These are phyloP conservation scores for Tubosaeta brunneosetosa DNA, from an alignment of 768 basidiomycete species.

Conservation along the genomic window DNA sequence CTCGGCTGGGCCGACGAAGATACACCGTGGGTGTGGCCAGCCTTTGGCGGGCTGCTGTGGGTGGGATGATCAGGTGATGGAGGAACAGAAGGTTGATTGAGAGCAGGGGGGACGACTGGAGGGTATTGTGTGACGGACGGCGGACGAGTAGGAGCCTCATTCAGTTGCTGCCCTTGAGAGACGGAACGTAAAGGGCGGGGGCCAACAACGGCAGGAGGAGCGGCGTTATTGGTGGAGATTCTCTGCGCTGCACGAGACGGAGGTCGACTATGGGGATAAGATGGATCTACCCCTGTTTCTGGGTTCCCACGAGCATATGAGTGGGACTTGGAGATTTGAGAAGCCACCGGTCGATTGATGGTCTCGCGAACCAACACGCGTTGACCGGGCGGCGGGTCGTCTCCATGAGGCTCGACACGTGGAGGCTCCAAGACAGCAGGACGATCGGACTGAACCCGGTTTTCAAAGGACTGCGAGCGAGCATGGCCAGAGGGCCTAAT, in stretches of 20 bases:
- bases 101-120: slow-evolving; percentile 2
- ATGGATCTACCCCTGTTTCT: slow-evolving; percentile 19
- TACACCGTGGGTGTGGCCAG: slow-evolving; percentile 5
- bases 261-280: slow-evolving; percentile 22
- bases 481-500: slow-evolving; percentile 18
- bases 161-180: slow-evolving; percentile 24
- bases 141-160: slow-evolving; percentile 24
- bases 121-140: slow-evolving; percentile 18
- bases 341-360: slow-evolving; percentile 16
- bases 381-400: slow-evolving; percentile 19
- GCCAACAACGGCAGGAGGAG: slow-evolving; percentile 24
- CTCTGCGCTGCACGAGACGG: slow-evolving; percentile 26
- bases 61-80: slow-evolving; percentile 16
- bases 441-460: slow-evolving; percentile 22
- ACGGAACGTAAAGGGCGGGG: slow-evolving; percentile 26
- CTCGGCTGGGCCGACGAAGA: slow-evolving; percentile 21
- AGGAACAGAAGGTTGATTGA: slow-evolving; percentile 17
- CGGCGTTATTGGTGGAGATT: slow-evolving; percentile 12
- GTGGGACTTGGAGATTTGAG: slow-evolving; percentile 16
- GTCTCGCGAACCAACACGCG: slow-evolving; percentile 27
- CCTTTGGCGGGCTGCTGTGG: slow-evolving; percentile 14
- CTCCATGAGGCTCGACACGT: slow-evolving; percentile 22
- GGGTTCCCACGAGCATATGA: slow-evolving; percentile 24
- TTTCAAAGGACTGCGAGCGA: slow-evolving; percentile 22
- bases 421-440: slow-evolving; percentile 16